These are phyloP conservation scores for Alternaria incomplexa DNA, from an alignment of 2,329 filamentous ascomycete species.

Conservation along the genomic window DNA sequence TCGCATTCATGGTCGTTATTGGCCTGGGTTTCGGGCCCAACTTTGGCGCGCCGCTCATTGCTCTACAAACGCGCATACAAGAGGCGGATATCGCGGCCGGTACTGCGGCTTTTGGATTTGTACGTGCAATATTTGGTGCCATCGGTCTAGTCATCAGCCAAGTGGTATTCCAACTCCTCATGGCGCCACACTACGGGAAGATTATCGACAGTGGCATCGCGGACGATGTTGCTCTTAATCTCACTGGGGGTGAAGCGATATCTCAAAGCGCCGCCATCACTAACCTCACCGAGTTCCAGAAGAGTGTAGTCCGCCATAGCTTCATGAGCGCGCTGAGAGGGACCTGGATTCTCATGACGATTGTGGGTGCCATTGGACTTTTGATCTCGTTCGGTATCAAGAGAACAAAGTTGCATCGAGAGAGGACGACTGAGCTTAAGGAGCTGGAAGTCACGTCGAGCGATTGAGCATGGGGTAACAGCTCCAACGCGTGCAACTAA, in stretches of 20 bases:
- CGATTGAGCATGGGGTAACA: background rate
- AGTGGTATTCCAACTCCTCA: constrained; percentile 62
- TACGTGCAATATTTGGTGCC: constrained; percentile 53
- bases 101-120: constrained; percentile 59
- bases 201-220: constrained; percentile 31
- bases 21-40: constrained; percentile 61
- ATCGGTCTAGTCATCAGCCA: constrained; percentile 58
- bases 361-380: constrained; percentile 47
- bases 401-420: constrained; percentile 32
- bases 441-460: background rate
- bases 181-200: constrained; percentile 54
- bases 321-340: constrained; percentile 54
- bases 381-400: constrained; percentile 42
- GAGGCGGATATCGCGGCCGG: constrained; percentile 59
- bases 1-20: constrained; percentile 57
- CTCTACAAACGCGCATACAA: constrained; percentile 64
- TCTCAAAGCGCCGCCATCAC: constrained; percentile 34
- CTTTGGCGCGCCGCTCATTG: constrained; percentile 61
- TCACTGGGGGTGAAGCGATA: constrained; percentile 42
- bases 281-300: constrained; percentile 37
- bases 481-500: background rate
- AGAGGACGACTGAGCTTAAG: background rate
- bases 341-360: constrained; percentile 60
- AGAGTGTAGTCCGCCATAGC: constrained; percentile 47
- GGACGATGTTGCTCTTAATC: constrained; percentile 22